Evolutionary conservation across 2,329 filamentous ascomycete genomes (phyloP).

Genomic region (Fusarium dlaminii): DNA sequence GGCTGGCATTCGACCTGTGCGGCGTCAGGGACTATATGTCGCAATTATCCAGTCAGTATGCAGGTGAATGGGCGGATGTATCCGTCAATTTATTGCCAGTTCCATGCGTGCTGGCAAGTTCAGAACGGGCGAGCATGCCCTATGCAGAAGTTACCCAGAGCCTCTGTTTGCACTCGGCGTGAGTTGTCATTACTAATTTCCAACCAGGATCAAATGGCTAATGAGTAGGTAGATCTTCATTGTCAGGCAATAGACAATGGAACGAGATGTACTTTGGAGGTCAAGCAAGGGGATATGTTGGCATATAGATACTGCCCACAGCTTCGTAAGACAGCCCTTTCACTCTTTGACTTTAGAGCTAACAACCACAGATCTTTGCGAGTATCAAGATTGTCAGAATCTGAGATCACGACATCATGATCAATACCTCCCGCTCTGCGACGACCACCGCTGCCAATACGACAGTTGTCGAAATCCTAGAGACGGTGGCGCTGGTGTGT

Average conservation of each 20-base stretch:
- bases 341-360: not conserved
- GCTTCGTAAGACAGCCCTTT: slow-evolving; percentile 30
- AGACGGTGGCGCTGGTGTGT: slow-evolving; percentile 20
- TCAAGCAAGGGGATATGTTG: slow-evolving; percentile 30
- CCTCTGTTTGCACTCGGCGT: slow-evolving; percentile 39
- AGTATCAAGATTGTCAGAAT: slow-evolving; percentile 36
- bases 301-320: slow-evolving; percentile 38
- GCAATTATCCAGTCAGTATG: slow-evolving; percentile 25
- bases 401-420: slow-evolving; percentile 28
- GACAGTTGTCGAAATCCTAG: slow-evolving; percentile 34
- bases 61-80: slow-evolving; percentile 24
- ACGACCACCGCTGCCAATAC: slow-evolving; percentile 43
- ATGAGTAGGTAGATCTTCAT: slow-evolving; percentile 29
- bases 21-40: slow-evolving; percentile 36
- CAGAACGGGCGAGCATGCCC: slow-evolving; percentile 35
- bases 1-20: slow-evolving; percentile 23
- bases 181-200: slow-evolving; percentile 12
- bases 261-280: slow-evolving; percentile 30
- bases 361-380: slow-evolving; percentile 43
- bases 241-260: slow-evolving; percentile 41
- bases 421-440: slow-evolving; percentile 40
- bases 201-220: not conserved
- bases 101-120: slow-evolving; percentile 41
- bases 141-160: slow-evolving; percentile 35
- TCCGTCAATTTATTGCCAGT: slow-evolving; percentile 36